These are phyloP conservation scores for Pouteria glomerata DNA, from an alignment of 148 eudicot species.

Conservation along the genomic window DNA sequence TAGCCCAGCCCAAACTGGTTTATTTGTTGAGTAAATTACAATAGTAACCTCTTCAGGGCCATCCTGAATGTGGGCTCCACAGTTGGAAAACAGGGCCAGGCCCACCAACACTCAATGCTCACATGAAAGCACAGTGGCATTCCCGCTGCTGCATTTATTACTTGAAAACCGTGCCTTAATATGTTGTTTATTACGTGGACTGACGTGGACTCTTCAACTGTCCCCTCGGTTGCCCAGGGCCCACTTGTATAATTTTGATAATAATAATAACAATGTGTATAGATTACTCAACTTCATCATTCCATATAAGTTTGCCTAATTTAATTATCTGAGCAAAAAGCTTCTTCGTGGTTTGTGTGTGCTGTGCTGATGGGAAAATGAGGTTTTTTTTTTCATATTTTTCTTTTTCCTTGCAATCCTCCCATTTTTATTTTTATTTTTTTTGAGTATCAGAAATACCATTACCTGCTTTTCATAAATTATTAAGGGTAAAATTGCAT, in stretches of 20 bases:
- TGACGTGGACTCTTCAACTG: conserved; percentile 1
- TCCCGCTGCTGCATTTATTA: conserved; percentile 6
- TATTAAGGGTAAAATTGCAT: too few relatives aligned
- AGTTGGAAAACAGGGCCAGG: neutral
- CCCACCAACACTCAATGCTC: conserved; percentile 1
- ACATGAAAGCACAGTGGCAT: neutral
- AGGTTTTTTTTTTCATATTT: too few relatives aligned
- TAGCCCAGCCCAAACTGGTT: too few relatives aligned
- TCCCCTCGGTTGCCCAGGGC: neutral
- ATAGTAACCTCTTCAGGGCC: neutral
- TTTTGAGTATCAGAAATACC: too few relatives aligned
- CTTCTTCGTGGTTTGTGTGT: neutral
- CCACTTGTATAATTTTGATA: conserved; percentile 1
- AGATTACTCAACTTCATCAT: neutral
- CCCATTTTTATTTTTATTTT: too few relatives aligned
- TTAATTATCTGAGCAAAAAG: neutral
- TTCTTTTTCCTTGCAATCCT: too few relatives aligned
- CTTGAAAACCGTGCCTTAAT: neutral
- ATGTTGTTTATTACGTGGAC: neutral
- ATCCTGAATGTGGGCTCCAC: neutral
- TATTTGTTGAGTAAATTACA: too few relatives aligned
- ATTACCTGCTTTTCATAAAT: too few relatives aligned
- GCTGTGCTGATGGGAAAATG: neutral
- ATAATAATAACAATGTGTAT: conserved; percentile 4
- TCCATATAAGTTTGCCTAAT: neutral